These are phyloP conservation scores for Bipolaris victoriae DNA, from an alignment of 2,329 filamentous ascomycete species.

Conservation along the genomic window DNA sequence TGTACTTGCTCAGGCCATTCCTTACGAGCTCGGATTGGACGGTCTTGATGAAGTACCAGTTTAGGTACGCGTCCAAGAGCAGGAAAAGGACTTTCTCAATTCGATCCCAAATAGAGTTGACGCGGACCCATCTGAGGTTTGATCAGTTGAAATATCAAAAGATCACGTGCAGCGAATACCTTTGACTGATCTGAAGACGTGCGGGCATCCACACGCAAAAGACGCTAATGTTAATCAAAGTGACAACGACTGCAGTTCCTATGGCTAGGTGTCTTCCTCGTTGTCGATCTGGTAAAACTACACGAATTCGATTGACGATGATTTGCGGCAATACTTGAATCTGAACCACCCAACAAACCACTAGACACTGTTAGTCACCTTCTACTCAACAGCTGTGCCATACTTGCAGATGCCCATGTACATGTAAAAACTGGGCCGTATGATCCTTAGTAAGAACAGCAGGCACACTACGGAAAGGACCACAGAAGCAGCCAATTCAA, in stretches of 20 bases:
- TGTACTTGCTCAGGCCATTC: conserved; percentile 37
- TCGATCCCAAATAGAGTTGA: conserved; percentile 37
- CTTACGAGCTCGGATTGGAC: conserved; percentile 35
- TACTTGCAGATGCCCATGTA: conserved; percentile 37
- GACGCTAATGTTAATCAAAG: conserved; percentile 40
- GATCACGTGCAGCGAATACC: conserved; percentile 9
- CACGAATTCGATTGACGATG: conserved; percentile 37
- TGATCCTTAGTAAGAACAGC: conserved; percentile 37
- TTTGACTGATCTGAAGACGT: conserved; percentile 30
- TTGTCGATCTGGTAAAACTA: conserved; percentile 28
- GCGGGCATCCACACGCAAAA: conserved; percentile 40
- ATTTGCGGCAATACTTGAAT: conserved; percentile 41
- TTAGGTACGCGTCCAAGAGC: conserved; percentile 31
- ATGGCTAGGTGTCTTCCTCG: conserved; percentile 24
- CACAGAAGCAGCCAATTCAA: conserved; percentile 53
- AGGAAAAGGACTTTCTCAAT: conserved; percentile 36
- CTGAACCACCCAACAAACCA: conserved; percentile 36
- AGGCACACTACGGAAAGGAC: conserved; percentile 50
- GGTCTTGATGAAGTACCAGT: conserved; percentile 35
- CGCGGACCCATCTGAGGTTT: conserved; percentile 21
- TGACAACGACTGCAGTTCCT: conserved; percentile 22
- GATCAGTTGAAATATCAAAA: not conserved
- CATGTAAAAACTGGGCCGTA: conserved; percentile 44
- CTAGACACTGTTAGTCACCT: conserved; percentile 17
- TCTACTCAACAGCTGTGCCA: not conserved